Percentiles rank a stretch among this genome's conserved stretches.
phyloP scores from a whole-genome alignment of 192 early-diverging fungal genomes.

The Endogone sp. region DNA sequence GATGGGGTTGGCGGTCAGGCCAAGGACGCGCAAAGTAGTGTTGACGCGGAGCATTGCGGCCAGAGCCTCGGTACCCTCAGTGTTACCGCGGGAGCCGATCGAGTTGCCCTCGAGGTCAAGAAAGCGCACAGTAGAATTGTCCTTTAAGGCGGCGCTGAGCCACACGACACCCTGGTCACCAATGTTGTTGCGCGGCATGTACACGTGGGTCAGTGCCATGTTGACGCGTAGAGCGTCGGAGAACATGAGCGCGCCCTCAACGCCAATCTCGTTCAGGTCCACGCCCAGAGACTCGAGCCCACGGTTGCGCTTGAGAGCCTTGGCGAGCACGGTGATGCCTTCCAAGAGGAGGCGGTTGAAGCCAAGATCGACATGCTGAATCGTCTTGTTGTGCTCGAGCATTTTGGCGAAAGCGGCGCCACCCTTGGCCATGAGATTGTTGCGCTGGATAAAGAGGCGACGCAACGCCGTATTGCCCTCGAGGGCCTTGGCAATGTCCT shows the following conservation, averaged over 20 bases:
- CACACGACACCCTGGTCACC: not conserved
- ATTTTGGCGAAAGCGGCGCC: constrained; percentile 28
- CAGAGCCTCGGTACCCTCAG: not conserved
- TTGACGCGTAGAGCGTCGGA: not conserved
- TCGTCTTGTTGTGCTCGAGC: constrained; percentile 31
- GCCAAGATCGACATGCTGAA: constrained; percentile 37
- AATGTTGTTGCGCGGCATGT: constrained; percentile 2
- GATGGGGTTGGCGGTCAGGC: constrained; percentile 33
- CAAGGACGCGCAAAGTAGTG: constrained; percentile 16
- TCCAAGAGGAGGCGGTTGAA: constrained; percentile 17
- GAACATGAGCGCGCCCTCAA: not conserved
- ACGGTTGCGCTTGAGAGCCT: not conserved
- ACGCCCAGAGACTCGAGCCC: not conserved
- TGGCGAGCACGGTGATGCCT: constrained; percentile 24
- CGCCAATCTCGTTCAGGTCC: constrained; percentile 3
- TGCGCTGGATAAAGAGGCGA: constrained; percentile 33
- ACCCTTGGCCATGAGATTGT: constrained; percentile 32
- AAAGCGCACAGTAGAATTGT: not conserved
- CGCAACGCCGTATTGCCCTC: constrained; percentile 24
- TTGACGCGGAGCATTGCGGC: constrained; percentile 3
- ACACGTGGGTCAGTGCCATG: not conserved
- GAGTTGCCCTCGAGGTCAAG: not conserved
- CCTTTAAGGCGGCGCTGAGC: not conserved
- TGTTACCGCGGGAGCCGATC: not conserved
- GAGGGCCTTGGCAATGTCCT: constrained; percentile 30